Percentiles rank a stretch among this genome's conserved stretches.
Evolutionary conservation across 192 early-diverging fungal genomes (phyloP).

Genomic region (Gamsiella multidivaricata): DNA sequence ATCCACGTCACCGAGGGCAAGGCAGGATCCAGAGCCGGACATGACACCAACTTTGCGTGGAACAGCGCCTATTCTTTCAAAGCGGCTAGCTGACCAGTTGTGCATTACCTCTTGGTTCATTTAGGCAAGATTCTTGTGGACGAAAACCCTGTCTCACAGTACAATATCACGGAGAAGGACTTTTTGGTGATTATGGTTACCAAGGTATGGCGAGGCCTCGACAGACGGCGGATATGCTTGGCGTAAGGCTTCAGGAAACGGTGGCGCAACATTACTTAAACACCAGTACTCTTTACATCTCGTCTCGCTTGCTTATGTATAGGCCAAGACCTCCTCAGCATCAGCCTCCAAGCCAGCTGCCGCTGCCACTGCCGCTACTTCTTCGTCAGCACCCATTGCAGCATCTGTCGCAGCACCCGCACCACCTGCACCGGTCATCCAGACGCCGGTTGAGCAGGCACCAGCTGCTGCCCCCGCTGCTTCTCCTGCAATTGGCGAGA

Average conservation of each 20-base stretch:
- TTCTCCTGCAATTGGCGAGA: slow-evolving; percentile 52
- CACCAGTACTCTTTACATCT: background rate
- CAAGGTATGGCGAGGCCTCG: slow-evolving; percentile 68
- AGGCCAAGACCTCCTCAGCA: slow-evolving; percentile 59
- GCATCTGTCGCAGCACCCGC: slow-evolving; percentile 53
- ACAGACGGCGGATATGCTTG: background rate
- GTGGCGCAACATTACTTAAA: too few species aligned
- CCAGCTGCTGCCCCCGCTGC: slow-evolving; percentile 49
- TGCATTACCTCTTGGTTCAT: background rate
- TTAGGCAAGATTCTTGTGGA: slow-evolving; percentile 90
- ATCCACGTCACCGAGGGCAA: too few species aligned
- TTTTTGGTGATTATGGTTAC: slow-evolving; percentile 96
- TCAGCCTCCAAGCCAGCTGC: slow-evolving; percentile 37
- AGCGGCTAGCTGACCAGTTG: background rate
- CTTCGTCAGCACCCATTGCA: slow-evolving; percentile 36
- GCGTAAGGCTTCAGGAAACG: too few species aligned
- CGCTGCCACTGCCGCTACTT: slow-evolving; percentile 24
- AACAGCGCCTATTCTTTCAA: too few species aligned
- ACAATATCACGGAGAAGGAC: slow-evolving; percentile 88
- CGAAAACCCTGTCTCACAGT: slow-evolving; percentile 75
- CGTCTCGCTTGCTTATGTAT: background rate
- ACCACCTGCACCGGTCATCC: slow-evolving; percentile 54
- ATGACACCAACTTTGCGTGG: too few species aligned
- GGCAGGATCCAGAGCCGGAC: background rate
- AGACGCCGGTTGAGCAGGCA: slow-evolving; percentile 31